Percentiles rank a stretch among this genome's conserved stretches.
Evolutionary conservation across 805 yeast species (phyloP).

Genomic region (Schizosaccharomyces octosporus): DNA sequence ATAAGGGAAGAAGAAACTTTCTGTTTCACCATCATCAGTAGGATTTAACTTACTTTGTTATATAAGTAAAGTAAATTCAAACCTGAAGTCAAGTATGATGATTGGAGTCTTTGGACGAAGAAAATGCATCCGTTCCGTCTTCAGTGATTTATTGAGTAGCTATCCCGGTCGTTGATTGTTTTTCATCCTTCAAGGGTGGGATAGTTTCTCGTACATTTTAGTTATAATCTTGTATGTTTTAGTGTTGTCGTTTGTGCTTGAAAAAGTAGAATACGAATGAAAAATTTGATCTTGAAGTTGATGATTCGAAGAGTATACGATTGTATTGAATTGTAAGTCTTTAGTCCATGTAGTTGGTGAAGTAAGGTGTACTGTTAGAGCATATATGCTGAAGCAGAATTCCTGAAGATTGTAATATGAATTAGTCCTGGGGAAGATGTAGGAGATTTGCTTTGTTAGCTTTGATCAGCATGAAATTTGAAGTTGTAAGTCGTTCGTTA

Average conservation of each 20-base stretch:
- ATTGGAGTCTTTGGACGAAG: not conserved
- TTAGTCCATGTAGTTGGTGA: too few relatives aligned
- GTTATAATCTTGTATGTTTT: not conserved
- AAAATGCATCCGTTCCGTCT: slow-evolving; percentile 1
- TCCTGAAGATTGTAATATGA: too few relatives aligned
- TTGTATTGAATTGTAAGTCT: too few relatives aligned
- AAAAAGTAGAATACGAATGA: too few relatives aligned
- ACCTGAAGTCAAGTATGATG: slow-evolving; percentile 1
- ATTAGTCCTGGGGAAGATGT: too few relatives aligned
- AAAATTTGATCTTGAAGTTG: too few relatives aligned
- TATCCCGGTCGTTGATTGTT: not conserved
- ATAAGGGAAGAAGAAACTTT: not conserved
- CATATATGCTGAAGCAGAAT: too few relatives aligned
- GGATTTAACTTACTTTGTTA: slow-evolving; percentile 1
- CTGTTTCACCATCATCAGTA: slow-evolving; percentile 1
- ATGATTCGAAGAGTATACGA: too few relatives aligned
- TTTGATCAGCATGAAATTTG: too few relatives aligned
- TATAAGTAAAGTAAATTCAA: not conserved
- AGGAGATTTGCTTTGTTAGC: too few relatives aligned
- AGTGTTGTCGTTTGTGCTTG: too few relatives aligned
- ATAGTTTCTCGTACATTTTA: not conserved
- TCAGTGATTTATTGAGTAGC: not conserved
- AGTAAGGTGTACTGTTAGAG: too few relatives aligned
- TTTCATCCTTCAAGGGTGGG: not conserved
- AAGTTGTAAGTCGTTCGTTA: not conserved